A percentile compares a stretch with the other conserved stretches of the same genome.
Evolutionary conservation across 257 asterid genomes (phyloP).

Genomic region (Ilex asprella): DNA sequence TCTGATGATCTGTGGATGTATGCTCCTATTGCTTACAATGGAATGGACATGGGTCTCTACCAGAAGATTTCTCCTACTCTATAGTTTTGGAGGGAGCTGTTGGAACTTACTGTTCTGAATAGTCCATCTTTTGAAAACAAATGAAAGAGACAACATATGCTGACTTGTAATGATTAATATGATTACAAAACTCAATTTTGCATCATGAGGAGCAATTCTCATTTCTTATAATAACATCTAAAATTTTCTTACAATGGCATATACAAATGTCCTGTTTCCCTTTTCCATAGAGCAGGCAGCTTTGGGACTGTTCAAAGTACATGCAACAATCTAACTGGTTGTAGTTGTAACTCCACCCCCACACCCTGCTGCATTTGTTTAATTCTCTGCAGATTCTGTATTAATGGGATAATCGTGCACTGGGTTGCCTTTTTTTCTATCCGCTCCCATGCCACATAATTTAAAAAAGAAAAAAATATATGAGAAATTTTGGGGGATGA

Average conservation of each 20-base stretch:
- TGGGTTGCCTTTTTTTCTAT: no score
- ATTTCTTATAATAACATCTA: not conserved
- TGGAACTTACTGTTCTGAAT: slow-evolving; percentile 8
- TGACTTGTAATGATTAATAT: slow-evolving; percentile 20
- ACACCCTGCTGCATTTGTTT: no score
- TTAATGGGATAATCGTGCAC: no score
- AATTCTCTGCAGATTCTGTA: no score
- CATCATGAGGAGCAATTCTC: slow-evolving; percentile 21
- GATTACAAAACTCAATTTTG: slow-evolving; percentile 8
- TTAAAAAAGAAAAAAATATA: no score
- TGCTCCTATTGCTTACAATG: slow-evolving; percentile 88
- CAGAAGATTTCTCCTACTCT: slow-evolving; percentile 41
- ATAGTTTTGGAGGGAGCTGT: slow-evolving; percentile 12
- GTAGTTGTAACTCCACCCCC: no score
- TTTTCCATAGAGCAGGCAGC: no score
- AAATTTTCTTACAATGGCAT: not conserved
- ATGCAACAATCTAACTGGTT: no score
- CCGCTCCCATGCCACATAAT: no score
- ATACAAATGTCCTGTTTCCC: no score
- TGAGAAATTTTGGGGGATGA: no score
- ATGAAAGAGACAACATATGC: slow-evolving; percentile 9
- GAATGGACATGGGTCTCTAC: slow-evolving; percentile 64
- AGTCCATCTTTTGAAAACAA: not conserved
- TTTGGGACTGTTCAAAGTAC: no score
- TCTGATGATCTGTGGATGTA: slow-evolving; percentile 93